These are phyloP conservation scores for Xylariaceae sp. DNA, from an alignment of 2,329 filamentous ascomycete genomes.

Conservation along the genomic window DNA sequence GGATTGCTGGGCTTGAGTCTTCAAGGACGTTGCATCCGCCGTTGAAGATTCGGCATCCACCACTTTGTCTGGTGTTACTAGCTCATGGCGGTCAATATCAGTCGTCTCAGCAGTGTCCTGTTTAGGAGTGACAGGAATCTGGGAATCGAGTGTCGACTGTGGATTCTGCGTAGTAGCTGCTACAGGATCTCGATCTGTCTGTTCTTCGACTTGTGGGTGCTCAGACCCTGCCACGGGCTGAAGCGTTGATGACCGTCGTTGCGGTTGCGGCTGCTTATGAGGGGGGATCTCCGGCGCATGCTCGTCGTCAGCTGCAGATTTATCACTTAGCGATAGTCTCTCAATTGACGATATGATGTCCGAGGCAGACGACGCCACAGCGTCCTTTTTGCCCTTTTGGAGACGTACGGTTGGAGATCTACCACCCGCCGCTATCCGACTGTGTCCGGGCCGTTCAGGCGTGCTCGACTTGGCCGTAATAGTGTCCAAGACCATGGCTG, in stretches of 20 bases:
- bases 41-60: not conserved
- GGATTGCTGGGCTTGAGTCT: slow-evolving; percentile 2
- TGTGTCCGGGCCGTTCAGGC: slow-evolving; percentile 16
- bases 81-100: slow-evolving; percentile 6
- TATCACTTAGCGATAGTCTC: slow-evolving; percentile 33
- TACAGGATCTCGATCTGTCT: slow-evolving; percentile 20
- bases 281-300: slow-evolving; percentile 21
- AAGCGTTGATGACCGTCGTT: slow-evolving; percentile 15
- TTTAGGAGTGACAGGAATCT: not conserved
- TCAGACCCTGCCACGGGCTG: slow-evolving; percentile 27
- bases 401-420: slow-evolving; percentile 30
- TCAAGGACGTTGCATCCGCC: slow-evolving; percentile 1
- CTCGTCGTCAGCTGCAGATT: slow-evolving; percentile 27
- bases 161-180: not conserved
- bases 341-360: slow-evolving; percentile 32
- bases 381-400: slow-evolving; percentile 21
- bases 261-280: slow-evolving; percentile 18
- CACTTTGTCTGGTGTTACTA: slow-evolving; percentile 15
- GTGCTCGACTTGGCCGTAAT: slow-evolving; percentile 25
- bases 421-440: slow-evolving; percentile 16
- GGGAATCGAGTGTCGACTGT: not conserved
- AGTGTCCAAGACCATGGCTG: slow-evolving; percentile 50
- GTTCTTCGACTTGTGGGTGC: slow-evolving; percentile 15
- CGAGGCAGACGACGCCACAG: slow-evolving; percentile 24
- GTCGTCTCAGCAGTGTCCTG: not conserved